These are phyloP conservation scores for Neofusicoccum umdonicola DNA, from an alignment of 2,329 filamentous ascomycete species.

Conservation along the genomic window DNA sequence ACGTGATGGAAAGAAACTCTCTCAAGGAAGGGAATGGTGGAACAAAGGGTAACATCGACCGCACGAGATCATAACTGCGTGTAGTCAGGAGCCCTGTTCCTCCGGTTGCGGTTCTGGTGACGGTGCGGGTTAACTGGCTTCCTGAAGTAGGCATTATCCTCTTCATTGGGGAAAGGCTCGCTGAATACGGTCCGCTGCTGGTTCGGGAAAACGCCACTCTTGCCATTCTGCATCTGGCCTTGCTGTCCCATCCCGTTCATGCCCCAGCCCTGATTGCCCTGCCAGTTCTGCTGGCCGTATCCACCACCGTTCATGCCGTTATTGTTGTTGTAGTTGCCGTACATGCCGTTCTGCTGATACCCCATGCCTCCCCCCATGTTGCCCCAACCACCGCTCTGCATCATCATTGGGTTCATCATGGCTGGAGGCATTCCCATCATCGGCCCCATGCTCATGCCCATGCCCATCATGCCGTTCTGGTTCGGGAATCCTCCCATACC, in stretches of 20 bases:
- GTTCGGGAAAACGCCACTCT: constrained; percentile 50
- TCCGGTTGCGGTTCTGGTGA: constrained; percentile 75
- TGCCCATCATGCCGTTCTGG: constrained; percentile 47
- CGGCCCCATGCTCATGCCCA: constrained; percentile 43
- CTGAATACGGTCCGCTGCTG: constrained; percentile 57
- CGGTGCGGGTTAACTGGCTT: constrained; percentile 94
- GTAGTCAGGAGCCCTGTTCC: constrained; percentile 86
- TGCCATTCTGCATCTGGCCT: constrained; percentile 22
- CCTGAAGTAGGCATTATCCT: constrained; percentile 90
- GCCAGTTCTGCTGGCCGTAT: constrained; percentile 31
- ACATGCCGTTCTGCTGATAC: constrained; percentile 32
- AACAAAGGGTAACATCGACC: background rate
- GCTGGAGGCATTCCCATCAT: constrained; percentile 45
- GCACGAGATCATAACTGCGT: constrained; percentile 63
- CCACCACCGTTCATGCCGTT: constrained; percentile 48
- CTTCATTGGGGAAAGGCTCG: constrained; percentile 59
- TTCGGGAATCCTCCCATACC: constrained; percentile 41
- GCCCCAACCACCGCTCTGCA: constrained; percentile 23
- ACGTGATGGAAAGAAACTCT: background rate
- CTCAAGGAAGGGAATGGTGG: background rate
- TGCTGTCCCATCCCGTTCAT: constrained; percentile 19
- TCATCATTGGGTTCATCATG: constrained; percentile 41
- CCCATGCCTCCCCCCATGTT: constrained; percentile 37
- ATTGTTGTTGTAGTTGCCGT: constrained; percentile 31
- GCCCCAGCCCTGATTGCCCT: constrained; percentile 14